Evolutionary conservation across 192 early-diverging fungal species (phyloP).

Genomic region (Gonapodya prolifera): DNA sequence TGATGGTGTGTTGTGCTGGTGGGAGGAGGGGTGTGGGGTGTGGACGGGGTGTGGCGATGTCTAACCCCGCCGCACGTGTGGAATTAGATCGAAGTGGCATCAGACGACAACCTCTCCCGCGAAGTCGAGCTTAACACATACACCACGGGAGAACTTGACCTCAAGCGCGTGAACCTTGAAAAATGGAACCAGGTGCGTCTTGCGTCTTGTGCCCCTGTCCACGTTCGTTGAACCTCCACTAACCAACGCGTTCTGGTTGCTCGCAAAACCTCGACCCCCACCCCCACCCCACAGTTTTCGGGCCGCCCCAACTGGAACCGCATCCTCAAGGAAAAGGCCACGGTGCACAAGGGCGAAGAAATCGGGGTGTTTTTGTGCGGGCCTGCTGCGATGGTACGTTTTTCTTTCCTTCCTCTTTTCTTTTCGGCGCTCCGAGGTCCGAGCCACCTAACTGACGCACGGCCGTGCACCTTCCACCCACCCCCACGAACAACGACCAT

Average conservation of each 20-base stretch:
- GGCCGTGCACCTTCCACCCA: too few relatives aligned
- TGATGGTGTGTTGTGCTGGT: constrained; percentile 40
- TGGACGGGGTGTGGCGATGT: too few relatives aligned
- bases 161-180: background rate
- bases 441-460: too few relatives aligned
- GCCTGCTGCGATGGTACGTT: constrained; percentile 41
- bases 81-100: background rate
- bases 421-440: too few relatives aligned
- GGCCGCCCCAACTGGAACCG: constrained; percentile 65
- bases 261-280: background rate
- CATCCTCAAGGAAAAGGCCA: constrained; percentile 46
- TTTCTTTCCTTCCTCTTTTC: too few relatives aligned
- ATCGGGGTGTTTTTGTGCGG: constrained; percentile 82
- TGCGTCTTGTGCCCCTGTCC: too few relatives aligned
- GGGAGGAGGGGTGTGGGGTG: constrained; percentile 20
- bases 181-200: background rate
- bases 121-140: constrained; percentile 46
- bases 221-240: too few relatives aligned
- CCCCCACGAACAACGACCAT: too few relatives aligned
- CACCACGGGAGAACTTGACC: constrained; percentile 39
- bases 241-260: too few relatives aligned
- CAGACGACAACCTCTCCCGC: constrained; percentile 8
- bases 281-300: constrained; percentile 47
- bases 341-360: constrained; percentile 48
- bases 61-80: too few relatives aligned